These are phyloP conservation scores for Aspergillus ochraceoroseus DNA, from an alignment of 2,329 filamentous ascomycete species.

Conservation along the genomic window DNA sequence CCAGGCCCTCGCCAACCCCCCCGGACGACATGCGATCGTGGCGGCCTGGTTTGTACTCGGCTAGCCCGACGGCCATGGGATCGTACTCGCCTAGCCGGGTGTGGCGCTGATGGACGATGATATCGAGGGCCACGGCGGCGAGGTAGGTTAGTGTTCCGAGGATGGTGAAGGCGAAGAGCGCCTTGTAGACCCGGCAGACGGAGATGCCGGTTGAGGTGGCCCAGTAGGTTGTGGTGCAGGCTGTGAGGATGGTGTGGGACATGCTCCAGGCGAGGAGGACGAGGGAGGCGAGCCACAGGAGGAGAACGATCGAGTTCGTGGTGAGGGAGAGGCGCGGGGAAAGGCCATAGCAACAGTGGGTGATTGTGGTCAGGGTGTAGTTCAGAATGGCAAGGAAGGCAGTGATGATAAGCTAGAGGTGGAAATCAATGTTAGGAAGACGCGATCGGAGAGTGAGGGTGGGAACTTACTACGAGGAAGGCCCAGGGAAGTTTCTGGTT, in stretches of 20 bases:
- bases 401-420: conserved; percentile 47
- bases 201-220: conserved; percentile 51
- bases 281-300: conserved; percentile 52
- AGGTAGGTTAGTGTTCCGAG: conserved; percentile 47
- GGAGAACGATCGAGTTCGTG: conserved; percentile 46
- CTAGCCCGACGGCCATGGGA: conserved; percentile 38
- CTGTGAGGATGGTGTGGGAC: conserved; percentile 49
- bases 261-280: conserved; percentile 52
- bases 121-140: conserved; percentile 48
- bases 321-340: conserved; percentile 50
- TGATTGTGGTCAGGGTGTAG: conserved; percentile 46
- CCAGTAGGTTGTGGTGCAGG: conserved; percentile 51
- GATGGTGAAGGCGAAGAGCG: conserved; percentile 54
- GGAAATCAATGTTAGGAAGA: conserved; percentile 4
- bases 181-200: conserved; percentile 57
- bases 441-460: neutral
- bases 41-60: conserved; percentile 36
- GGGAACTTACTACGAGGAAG: conserved; percentile 51
- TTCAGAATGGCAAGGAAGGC: conserved; percentile 51
- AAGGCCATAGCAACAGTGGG: conserved; percentile 51
- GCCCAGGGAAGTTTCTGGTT: conserved; percentile 55
- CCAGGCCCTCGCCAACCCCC: too few relatives aligned
- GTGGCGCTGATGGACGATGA: conserved; percentile 45
- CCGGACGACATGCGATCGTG: too few relatives aligned
- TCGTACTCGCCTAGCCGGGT: conserved; percentile 48